Evolutionary conservation across 371 early-diverging fungal species (phyloP).

Genomic region (Saksenaea vasiformis): DNA sequence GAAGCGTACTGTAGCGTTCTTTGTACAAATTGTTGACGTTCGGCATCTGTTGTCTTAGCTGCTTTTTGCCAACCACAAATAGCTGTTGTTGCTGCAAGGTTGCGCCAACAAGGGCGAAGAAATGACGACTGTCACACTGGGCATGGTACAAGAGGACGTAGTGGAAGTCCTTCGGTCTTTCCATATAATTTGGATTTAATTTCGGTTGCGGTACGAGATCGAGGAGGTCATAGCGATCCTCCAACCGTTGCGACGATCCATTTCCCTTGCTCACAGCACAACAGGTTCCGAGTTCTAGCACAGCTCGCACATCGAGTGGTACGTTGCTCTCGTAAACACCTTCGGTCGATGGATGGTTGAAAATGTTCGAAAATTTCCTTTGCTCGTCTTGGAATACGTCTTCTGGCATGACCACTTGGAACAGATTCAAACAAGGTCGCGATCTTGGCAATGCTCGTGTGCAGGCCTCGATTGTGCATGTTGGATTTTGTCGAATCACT

Average conservation of each 20-base stretch:
- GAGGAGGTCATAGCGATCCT: constrained; percentile 51
- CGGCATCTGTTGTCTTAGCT: constrained; percentile 71
- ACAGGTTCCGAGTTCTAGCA: constrained; percentile 72
- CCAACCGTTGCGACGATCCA: constrained; percentile 35
- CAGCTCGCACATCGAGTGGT: constrained; percentile 75
- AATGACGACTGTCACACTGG: constrained; percentile 68
- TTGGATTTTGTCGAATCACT: constrained; percentile 22
- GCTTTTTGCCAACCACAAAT: constrained; percentile 72
- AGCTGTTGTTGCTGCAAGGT: constrained; percentile 54
- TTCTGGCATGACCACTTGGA: constrained; percentile 83
- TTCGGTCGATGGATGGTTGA: constrained; percentile 86
- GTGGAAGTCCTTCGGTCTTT: constrained; percentile 48
- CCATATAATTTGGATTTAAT: constrained; percentile 36
- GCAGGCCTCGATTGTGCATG: constrained; percentile 32
- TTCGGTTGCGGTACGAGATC: constrained; percentile 52
- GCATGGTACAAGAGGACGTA: constrained; percentile 75
- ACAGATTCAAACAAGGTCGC: constrained; percentile 66
- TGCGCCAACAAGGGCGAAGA: constrained; percentile 73
- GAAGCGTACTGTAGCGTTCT: constrained; percentile 20
- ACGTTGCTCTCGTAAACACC: constrained; percentile 93
- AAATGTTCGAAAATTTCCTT: constrained; percentile 72
- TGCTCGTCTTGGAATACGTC: constrained; percentile 67
- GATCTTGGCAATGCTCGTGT: constrained; percentile 69
- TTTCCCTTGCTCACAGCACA: constrained; percentile 43
- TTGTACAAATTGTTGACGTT: constrained; percentile 57